Evolutionary conservation across 2,329 filamentous ascomycete species (phyloP).

Genomic region (Penicillium thymicola): DNA sequence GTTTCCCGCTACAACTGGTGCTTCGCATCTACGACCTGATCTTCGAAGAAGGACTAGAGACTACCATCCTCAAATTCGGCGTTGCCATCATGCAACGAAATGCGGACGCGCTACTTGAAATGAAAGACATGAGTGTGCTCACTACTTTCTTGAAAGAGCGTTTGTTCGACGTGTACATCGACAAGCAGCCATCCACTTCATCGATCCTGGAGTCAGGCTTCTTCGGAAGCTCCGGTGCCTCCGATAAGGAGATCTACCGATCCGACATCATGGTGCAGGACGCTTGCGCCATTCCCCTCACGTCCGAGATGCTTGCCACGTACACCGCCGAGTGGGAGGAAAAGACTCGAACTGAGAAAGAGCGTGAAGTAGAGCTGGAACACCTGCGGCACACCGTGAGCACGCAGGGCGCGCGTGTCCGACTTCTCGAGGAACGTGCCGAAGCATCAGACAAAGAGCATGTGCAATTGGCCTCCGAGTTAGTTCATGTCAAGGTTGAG

Average conservation of each 20-base stretch:
- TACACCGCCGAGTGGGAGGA: conserved; percentile 93
- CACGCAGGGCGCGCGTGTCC: conserved; percentile 70
- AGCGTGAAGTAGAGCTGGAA: conserved; percentile 77
- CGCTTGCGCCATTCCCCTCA: conserved; percentile 82
- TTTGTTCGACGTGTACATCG: conserved; percentile 95
- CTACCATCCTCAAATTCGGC: conserved; percentile 88
- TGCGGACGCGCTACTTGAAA: conserved; percentile 67
- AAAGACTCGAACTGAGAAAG: conserved; percentile 75
- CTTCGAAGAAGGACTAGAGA: conserved; percentile 82
- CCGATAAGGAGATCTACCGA: conserved; percentile 93
- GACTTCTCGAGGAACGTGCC: conserved; percentile 79
- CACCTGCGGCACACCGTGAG: conserved; percentile 64
- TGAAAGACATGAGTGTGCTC: conserved; percentile 87
- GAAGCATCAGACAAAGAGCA: conserved; percentile 89
- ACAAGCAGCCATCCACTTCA: conserved; percentile 85
- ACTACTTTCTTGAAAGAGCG: conserved; percentile 91
- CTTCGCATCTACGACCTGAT: conserved; percentile 96
- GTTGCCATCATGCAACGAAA: conserved; percentile 97
- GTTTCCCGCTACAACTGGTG: conserved; percentile 93
- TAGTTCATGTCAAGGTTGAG: conserved; percentile 88
- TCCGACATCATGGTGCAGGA: conserved; percentile 92
- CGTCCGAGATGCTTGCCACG: conserved; percentile 72
- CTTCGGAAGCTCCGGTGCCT: conserved; percentile 83
- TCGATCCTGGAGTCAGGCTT: conserved; percentile 95
- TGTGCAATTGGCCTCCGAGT: conserved; percentile 81